These are phyloP conservation scores for Plasmodium ovale DNA, from an alignment of 169 alveolate genomes.

Conservation along the genomic window DNA sequence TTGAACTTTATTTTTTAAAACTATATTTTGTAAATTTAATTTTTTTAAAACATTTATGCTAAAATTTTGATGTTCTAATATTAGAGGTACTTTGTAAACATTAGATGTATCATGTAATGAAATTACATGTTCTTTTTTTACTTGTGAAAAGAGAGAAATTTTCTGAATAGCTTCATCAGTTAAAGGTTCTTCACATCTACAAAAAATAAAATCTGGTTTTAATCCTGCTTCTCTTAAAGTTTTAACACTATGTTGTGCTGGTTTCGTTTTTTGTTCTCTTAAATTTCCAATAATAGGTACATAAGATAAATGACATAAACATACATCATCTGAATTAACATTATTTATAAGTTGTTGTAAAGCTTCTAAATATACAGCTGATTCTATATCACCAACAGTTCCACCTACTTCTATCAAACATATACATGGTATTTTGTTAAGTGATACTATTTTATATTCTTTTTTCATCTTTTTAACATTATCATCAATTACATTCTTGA, in stretches of 20 bases:
- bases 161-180: constrained; percentile 84
- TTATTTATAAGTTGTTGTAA: constrained; percentile 90
- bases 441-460: constrained; percentile 44
- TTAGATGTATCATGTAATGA: constrained; percentile 74
- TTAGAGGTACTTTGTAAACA: constrained; percentile 86
- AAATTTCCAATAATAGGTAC: constrained; percentile 89
- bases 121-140: constrained; percentile 85
- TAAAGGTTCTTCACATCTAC: constrained; percentile 89
- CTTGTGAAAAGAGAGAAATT: constrained; percentile 89
- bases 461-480: constrained; percentile 77
- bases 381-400: constrained; percentile 97
- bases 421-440: constrained; percentile 89
- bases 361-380: constrained; percentile 94
- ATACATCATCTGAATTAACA: constrained; percentile 90
- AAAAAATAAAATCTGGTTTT: constrained; percentile 89
- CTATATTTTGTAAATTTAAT: constrained; percentile 58
- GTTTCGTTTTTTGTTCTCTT: constrained; percentile 95
- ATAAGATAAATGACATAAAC: constrained; percentile 90
- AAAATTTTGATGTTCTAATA: constrained; percentile 87
- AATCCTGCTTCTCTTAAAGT: constrained; percentile 88
- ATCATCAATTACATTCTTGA: constrained; percentile 84
- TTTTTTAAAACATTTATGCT: constrained; percentile 74
- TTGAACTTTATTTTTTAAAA: constrained; percentile 36
- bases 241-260: constrained; percentile 95
- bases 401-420: constrained; percentile 98